Base-by-base conservation (phyloP, 495 filamentous ascomycete genomes). In the Penicillium bialowiezense region DNA sequence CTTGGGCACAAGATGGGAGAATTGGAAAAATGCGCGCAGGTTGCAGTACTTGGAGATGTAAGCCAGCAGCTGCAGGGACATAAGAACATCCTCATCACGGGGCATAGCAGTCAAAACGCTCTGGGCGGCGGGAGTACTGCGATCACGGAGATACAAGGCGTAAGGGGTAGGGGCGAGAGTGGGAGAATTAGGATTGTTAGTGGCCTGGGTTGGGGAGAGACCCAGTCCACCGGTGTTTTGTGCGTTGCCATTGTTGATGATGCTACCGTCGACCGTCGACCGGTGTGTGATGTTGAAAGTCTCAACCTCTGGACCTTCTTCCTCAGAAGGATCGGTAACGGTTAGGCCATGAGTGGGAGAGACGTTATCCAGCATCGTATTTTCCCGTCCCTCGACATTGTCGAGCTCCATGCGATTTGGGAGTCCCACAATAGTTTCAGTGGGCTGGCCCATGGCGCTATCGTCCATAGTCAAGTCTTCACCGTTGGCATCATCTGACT, bases 1-100 rank as follows among this genome's bases (percentile, higher is more conserved):
- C 58, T 82, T 88, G 3, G 93, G 93, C 3, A 98, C 93, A 8
- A 97, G 80, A 60, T 98, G 93, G 33, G 91, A 92, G 58, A 86
- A 77, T 65, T 98, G 92, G 67, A 98, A 98, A 67, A 96, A 98
- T 17, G 88, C 83, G 12, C 93, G 82, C 29, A 98, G 80, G 58
- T 95, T 91, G 80, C 93, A 97, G 68, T 98, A 98, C 68, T 98
- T 98, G 24, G 91, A 96, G 48, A 98, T 91, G 61, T 98, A 98
- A 3, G 93, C 93, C 21, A 98, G 80, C 7, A 98, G 82, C 69
- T 98, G 93, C n/a, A 98, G 78, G 0, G 93, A 96, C 91, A 97
- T 95, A 53, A 98, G 72, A 13, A 98, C 93, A 60, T 98, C 93
- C 61, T 98, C 93, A 55, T 97, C 93, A 31, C 93, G 82, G 15